Evolutionary conservation across 345 rosid species (phyloP), one percentile per base, ranked within the genome.

Genomic region (Eucalyptus erythrocorys): DNA sequence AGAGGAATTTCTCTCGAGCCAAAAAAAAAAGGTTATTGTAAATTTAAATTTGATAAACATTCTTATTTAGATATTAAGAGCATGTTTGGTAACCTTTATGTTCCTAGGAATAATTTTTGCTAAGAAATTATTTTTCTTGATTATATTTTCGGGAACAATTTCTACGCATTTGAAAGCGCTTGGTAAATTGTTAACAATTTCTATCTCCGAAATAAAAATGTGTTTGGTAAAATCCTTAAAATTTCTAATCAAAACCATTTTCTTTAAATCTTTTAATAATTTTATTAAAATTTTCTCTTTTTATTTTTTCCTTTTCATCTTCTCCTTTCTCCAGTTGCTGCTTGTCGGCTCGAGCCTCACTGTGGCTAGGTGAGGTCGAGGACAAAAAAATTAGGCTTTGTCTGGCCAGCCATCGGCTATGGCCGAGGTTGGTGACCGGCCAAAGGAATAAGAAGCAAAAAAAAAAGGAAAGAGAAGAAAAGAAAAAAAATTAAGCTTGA

Each of bases 331-430:
- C 55, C 4, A 6, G 0, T 50, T 0, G 4, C 0, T 50, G 55
- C 55, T 0, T 0, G 4, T 50, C 0, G 55, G 55, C 4, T 0
- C 0, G 0, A 50, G 55, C 22, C 22, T 50, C 22, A 5, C 4
- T 0, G 3, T 50, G 9, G 55, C 0, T 3, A 0, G 4, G 22
- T 6, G 0, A 50, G 55, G 0, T 0, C 0, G 2, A 50, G 55
- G 55, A 50, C 0, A 17, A 50, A 48, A 3, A 50, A 6, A 49
- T 49, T 50, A 17, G 55, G 22, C 0, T 50, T 16, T 50, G 8
- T 50, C 0, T 16, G 2, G 53, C 1, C 0, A 1, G 22, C 55
- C 55, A 50, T 17, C 9, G 2, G 4, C 9, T 1, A 50, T 50
- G 55, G 9, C 2, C 0, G 0, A 6, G 22, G 55, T 50, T 0